Evolutionary conservation across 352 stramenopile species (phyloP).

Genomic region (Globisporangium uncinulatum): DNA sequence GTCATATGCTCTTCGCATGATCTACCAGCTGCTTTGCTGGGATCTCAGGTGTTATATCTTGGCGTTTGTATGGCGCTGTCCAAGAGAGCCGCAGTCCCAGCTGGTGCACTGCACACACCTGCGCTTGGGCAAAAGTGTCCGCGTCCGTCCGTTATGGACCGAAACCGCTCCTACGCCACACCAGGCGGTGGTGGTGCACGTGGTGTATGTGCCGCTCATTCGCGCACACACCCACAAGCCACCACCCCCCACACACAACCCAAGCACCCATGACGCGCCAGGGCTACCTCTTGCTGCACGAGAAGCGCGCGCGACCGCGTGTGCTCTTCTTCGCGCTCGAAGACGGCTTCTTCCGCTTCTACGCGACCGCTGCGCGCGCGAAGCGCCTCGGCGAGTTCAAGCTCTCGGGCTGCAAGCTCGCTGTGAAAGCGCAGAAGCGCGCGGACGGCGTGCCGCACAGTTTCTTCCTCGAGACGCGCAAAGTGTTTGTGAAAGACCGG

Average conservation of each 20-base stretch:
- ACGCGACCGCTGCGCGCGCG: conserved; percentile 23
- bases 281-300: conserved; percentile 73
- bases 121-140: too few relatives aligned
- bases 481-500: conserved; percentile 81
- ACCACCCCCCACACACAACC: background rate
- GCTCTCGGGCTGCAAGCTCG: conserved; percentile 81
- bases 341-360: conserved; percentile 76
- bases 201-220: background rate
- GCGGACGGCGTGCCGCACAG: conserved; percentile 58
- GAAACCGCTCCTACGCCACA: too few relatives aligned
- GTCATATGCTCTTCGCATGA: too few relatives aligned
- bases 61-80: too few relatives aligned
- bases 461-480: conserved; percentile 80
- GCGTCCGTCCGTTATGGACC: too few relatives aligned
- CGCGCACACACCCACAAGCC: background rate
- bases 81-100: too few relatives aligned
- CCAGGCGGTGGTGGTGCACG: too few relatives aligned
- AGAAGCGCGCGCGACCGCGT: conserved; percentile 42
- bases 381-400: conserved; percentile 56
- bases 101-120: too few relatives aligned
- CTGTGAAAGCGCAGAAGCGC: conserved; percentile 75
- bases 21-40: too few relatives aligned
- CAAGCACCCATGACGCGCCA: conserved; percentile 51
- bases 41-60: too few relatives aligned
- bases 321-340: conserved; percentile 77